Evolutionary conservation across 371 early-diverging fungal species (phyloP), one percentile per base, ranked within the genome.

Genomic region (Parasitella parasitica): DNA sequence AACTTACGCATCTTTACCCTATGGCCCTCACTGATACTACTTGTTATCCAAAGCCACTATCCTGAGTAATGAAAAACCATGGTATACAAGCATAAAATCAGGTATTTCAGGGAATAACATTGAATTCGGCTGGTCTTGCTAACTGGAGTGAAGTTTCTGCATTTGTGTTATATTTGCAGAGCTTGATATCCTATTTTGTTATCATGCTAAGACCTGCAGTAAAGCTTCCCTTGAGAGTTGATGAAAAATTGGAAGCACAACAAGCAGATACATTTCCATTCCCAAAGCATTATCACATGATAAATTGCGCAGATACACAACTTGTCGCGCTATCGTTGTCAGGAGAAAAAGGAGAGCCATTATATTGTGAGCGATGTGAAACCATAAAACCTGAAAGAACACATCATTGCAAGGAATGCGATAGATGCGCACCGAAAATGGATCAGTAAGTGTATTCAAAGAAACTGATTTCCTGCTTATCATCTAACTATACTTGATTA

Each of bases 391-490:
- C 70, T 9, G 65, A 60, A 20, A 12, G 71, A 28, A 48, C 70
- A 18, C 71, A 71, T 52, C 71, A 71, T 28, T 71, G 71, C 26
- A 55, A 38, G 36, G 61, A 58, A 11, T 71, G 71, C 16, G 32
- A 68, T 9, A 20, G 28, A 22, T 71, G 71, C 55, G 46, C 50
- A 24, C 57, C 65, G 2, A 69, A 64, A 20, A 71, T 71, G 71
- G 71, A 71, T 36, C 71, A 71, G 73, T 63, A 67, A 69, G 60
- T 18, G 41, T 20, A n/a, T n/a, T n/a, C n/a, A n/a, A n/a, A n/a
- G n/a, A n/a, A n/a, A n/a, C n/a, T n/a, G n/a, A n/a, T n/a, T n/a
- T n/a, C n/a, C n/a, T n/a, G n/a, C n/a, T n/a, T n/a, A n/a, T n/a
- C n/a, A n/a, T 52, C 28, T 20, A 46, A 46, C 11, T 35, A 22